These are phyloP conservation scores for Fusarium siculi DNA, from an alignment of 2,329 filamentous ascomycete genomes.

Conservation along the genomic window DNA sequence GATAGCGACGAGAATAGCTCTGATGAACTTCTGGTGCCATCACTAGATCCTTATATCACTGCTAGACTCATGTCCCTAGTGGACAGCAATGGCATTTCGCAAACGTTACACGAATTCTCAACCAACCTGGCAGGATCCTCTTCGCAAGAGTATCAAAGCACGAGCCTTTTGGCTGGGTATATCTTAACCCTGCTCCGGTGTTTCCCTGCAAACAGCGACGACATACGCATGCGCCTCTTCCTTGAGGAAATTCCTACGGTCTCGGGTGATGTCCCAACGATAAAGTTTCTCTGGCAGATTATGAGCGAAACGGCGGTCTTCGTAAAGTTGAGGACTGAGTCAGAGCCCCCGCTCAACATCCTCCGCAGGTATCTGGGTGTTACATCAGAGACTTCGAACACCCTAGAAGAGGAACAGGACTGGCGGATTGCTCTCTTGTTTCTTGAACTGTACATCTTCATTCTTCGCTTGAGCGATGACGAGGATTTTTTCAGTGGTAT, in stretches of 20 bases:
- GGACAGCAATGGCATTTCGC: conserved; percentile 77
- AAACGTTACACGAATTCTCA: conserved; percentile 50
- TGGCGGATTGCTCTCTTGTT: conserved; percentile 93
- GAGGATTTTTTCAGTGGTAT: conserved; percentile 86
- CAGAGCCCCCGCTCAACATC: conserved; percentile 44
- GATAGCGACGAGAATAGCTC: conserved; percentile 32
- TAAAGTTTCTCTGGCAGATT: conserved; percentile 82
- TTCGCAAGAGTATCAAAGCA: conserved; percentile 46
- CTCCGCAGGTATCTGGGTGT: conserved; percentile 47
- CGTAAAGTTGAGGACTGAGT: conserved; percentile 45
- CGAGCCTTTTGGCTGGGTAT: conserved; percentile 84
- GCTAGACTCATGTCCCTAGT: conserved; percentile 76
- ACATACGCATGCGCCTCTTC: conserved; percentile 95
- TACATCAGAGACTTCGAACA: conserved; percentile 42
- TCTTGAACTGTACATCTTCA: conserved; percentile 92
- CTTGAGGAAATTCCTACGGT: conserved; percentile 57
- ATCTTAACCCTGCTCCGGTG: conserved; percentile 85
- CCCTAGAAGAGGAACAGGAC: conserved; percentile 60
- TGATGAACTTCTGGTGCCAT: conserved; percentile 32
- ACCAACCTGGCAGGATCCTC: conserved; percentile 46
- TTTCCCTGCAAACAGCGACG: conserved; percentile 83
- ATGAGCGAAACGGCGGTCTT: conserved; percentile 58
- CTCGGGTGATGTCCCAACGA: conserved; percentile 66
- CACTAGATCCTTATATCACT: conserved; percentile 67
- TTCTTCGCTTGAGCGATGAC: conserved; percentile 92